Evolutionary conservation across 164 flowering plant species (phyloP), one percentile per base, ranked within the genome.

Genomic region (Vitis rupestris): DNA sequence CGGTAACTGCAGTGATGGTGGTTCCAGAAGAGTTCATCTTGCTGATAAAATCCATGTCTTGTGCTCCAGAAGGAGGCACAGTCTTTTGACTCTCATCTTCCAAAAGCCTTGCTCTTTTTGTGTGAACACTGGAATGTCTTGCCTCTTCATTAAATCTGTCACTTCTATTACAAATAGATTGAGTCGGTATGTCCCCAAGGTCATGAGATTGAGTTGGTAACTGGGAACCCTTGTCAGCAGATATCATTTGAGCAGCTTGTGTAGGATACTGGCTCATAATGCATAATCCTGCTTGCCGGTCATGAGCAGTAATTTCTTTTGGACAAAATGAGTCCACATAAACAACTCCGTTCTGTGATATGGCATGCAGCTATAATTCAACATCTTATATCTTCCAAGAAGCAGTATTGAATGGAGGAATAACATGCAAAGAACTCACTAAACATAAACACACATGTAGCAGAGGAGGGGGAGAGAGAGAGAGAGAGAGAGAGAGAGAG

Each of bases 191-290:
- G 31, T 55, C 74, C 17, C 64, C 80, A 29, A 49, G 59, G 64
- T 71, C 82, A 29, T 75, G 83, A 6, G 80, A 73, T 63, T 78
- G 88, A 70, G 74, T 83, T 9, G 65, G 77, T 56, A 82, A 63
- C 81, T 88, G 88, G n/a, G 90, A 88, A 62, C 81, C 66, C 67
- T 67, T 70, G 31, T 82, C 91, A 55, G 76, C 81, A 74, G 84
- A 82, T 59, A 81, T 49, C 84, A 82, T 73, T 59, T 50, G 73
- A 70, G 76, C 78, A 58, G 92, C 86, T 71, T 90, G 97, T 19
- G 92, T 83, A 70, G 93, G 90, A 87, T 84, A 82, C 78, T 93
- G 99, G 70, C 81, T 95, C 78, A 73, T 72, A 63, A 83, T 80
- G 83, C 90, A 90, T 4, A 83, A 58, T 47, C 96, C 97, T 60